Evolutionary conservation across 441 rosid genomes (phyloP).

Genomic region (Erodium trifolium): DNA sequence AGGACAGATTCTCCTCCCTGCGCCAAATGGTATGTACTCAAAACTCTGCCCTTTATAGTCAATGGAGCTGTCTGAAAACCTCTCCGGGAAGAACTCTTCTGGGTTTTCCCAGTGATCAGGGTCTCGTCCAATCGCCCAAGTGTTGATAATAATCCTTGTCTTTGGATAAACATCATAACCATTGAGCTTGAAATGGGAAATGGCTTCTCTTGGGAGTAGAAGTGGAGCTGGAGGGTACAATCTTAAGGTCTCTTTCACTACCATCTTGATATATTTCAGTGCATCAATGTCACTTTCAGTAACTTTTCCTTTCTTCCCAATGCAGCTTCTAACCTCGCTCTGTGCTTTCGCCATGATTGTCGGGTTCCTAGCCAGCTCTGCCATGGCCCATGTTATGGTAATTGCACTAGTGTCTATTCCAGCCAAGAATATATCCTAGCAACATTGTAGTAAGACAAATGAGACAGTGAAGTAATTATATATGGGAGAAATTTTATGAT

Average conservation of each 20-base stretch:
- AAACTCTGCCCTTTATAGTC: background rate
- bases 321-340: slow-evolving; percentile 29
- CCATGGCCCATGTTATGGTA: slow-evolving; percentile 12
- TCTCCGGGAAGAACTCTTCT: background rate
- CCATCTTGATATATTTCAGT: slow-evolving; percentile 35
- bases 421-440: background rate
- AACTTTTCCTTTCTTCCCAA: slow-evolving; percentile 26
- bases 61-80: background rate
- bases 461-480: background rate
- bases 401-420: background rate
- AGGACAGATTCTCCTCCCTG: background rate
- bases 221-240: slow-evolving; percentile 22
- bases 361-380: slow-evolving; percentile 18
- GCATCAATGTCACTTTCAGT: slow-evolving; percentile 24
- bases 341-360: slow-evolving; percentile 45
- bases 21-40: background rate
- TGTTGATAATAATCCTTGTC: background rate
- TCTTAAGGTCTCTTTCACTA: slow-evolving; percentile 42
- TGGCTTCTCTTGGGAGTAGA: slow-evolving; percentile 39
- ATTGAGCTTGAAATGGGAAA: slow-evolving; percentile 32
- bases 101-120: background rate
- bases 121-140: background rate
- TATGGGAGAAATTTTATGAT: background rate
- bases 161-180: slow-evolving; percentile 9
- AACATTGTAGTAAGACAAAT: background rate